phyloP scores from a whole-genome alignment of 2,329 filamentous ascomycete species.

The Penicillium verrucosum region DNA sequence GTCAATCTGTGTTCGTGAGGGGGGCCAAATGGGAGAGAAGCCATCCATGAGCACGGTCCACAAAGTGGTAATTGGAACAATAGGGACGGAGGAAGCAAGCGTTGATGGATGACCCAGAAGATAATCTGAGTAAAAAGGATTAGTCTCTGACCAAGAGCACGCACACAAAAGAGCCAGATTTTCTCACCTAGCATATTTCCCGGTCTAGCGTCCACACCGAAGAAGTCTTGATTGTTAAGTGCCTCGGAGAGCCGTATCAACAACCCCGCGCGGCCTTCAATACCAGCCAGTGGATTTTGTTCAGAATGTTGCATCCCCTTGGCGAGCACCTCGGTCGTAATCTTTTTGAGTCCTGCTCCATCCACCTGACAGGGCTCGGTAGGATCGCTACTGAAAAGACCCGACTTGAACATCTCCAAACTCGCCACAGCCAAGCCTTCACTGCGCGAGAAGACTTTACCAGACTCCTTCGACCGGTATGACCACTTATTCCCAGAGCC shows the following conservation, averaged over 20 bases:
- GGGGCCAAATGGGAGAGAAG: conserved; percentile 82
- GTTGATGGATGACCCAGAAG: conserved; percentile 89
- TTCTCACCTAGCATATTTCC: conserved; percentile 86
- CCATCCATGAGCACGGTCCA: conserved; percentile 91
- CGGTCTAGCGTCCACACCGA: conserved; percentile 77
- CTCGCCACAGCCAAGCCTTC: conserved; percentile 79
- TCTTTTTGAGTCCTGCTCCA: conserved; percentile 68
- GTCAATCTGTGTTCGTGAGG: conserved; percentile 80
- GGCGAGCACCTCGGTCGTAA: conserved; percentile 72
- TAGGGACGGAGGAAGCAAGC: conserved; percentile 80
- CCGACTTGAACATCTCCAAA: conserved; percentile 90
- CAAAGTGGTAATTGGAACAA: conserved; percentile 79
- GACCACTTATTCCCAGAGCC: conserved; percentile 88
- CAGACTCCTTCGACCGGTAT: conserved; percentile 88
- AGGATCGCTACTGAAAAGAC: conserved; percentile 79
- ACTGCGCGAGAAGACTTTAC: conserved; percentile 75
- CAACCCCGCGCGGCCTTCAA: conserved; percentile 79
- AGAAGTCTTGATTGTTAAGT: conserved; percentile 75
- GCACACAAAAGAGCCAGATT: neutral
- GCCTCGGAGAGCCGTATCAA: conserved; percentile 73
- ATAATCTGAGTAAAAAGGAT: conserved; percentile 60
- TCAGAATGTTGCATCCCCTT: conserved; percentile 81
- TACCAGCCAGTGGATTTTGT: conserved; percentile 75
- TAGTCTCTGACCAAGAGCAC: neutral
- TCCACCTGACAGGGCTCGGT: conserved; percentile 87